Evolutionary conservation across 352 stramenopile genomes (phyloP), one percentile per base, ranked within the genome.

Genomic region (Phytophthora boehmeriae): DNA sequence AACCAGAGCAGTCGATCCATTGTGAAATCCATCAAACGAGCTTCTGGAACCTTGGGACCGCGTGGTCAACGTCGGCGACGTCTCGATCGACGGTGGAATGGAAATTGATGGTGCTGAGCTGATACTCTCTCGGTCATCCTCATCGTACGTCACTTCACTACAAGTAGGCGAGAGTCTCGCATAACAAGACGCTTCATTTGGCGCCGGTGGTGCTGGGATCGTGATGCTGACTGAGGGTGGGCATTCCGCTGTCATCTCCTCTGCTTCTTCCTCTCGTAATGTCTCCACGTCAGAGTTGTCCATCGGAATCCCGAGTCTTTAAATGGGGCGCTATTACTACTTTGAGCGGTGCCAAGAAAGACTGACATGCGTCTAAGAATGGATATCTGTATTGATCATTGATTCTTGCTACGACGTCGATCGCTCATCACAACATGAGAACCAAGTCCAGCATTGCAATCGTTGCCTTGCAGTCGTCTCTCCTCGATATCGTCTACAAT

Each of bases 11-110:
- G 25, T 68, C 5, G 51, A 57, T 34, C 41, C 59, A 22, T 59
- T 78, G 17, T 57, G 66, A 39, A 76, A 65, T 30, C 69, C 66
- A 14, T 50, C 61, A 34, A 73, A 51, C 0, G 68, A 76, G 16
- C 65, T 73, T 32, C 63, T 42, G 14, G 57, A 63, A 4, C 60
- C 68, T 1, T 54, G 9, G 11, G 71, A 69, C n/a, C 56, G 63
- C 5, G 59, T 64, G 0, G 49, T 63, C 8, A 51, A 47, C 45
- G 50, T 60, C 1, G 60, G 49, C 6, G 68, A 72, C 11, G 55
- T 64, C 3, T 45, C 43, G n/a, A 60, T 11, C 4, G 63, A 71
- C n/a, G 59, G 16, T 27, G 62, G 42, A 32, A 66, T 51, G 8
- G 60, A 66, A 17, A 59, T 2, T 42, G 52, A 66, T 13, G 42